Base-by-base conservation (phyloP, 2,329 filamentous ascomycete genomes). In the Neofusicoccum sp. region DNA sequence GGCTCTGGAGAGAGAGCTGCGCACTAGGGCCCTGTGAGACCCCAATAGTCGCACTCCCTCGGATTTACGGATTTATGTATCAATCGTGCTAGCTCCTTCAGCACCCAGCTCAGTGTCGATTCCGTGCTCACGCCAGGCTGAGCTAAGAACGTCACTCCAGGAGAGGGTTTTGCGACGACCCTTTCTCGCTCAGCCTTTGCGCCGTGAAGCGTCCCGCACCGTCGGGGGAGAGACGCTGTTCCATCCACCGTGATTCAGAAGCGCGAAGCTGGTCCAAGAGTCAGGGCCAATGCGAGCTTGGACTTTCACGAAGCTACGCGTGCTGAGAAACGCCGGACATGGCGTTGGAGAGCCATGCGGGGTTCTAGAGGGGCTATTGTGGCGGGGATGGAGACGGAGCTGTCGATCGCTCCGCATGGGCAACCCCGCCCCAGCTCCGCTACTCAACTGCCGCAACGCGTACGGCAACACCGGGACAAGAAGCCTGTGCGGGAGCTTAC, bases 1-100 rank as follows among this genome's bases (percentile, higher is more conserved):
- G 31, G 49, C 59, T 31, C 45, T 61, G 41, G 59, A 61, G 5
- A 61, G 59, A 57, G 59, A 61, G 41, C 33, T 61, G 24, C 48
- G 59, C 31, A 61, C 49, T 20, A 45, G 59, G 24, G 31, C 11
- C 16, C 6, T 54, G 40, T 61, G 57, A 59, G 14, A 31, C 33
- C 20, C 33, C 47, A 49, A 36, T 26, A 36, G 41, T 44, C 41
- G 41, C 47, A n/a, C 24, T 38, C 33, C 26, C 14, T 56, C 51
- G 51, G 51, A 56, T 34, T 56, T 56, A 56, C 51, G 51, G 51
- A 56, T 56, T 56, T 56, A 56, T 33, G 36, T 33, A n/a, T 36
- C 34, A 20, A 20, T 14, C n/a, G 12, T 49, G 47, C 31, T 30
- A 31, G 11, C 6, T 4, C 33, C 36, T n/a, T 56, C 24, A 24